Base-by-base conservation (phyloP, 1,284 basidiomycete genomes). In the Irpex sp. region DNA sequence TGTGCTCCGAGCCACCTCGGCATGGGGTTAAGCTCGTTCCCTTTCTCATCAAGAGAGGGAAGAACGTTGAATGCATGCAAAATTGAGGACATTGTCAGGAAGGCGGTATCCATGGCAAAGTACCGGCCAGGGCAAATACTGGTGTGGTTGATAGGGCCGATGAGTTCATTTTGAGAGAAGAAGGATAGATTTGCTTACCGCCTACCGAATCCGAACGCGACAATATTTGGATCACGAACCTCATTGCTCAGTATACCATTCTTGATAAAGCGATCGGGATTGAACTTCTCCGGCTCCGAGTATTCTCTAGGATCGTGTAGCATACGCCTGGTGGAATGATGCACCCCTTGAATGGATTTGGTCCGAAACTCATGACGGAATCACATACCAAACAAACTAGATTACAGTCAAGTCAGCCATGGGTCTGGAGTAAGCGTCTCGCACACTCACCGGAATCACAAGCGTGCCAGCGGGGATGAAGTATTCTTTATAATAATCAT, bases 11-110 rank as follows among this genome's bases (percentile, higher is more conserved):
- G 56, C 28, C 21, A 36, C 21, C 37, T 21, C 36, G 47, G 48
- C 14, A 23, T 48, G 6, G 58, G 58, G n/a, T 42, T 14, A 6
- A 23, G 14, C 16, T 18, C 12, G 14, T 23, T 53, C 19, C 53
- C 54, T 10, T 60, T 9, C 19, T 51, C 58, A 12, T 71, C 71
- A 18, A 71, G 39, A 6, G 67, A 65, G 12, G 71, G 73, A 18
- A 68, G 62, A 36, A 77, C 73, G 54, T 75, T 68, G 61, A 78
- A 78, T 0, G 68, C 73, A 74, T 76, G 77, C 1, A 76, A 65
- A 5, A 80, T 70, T 3, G 74, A 69, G 0, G 76, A 69, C n/a
- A 78, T 66, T 63, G 73, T 73, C 61, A 80, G 75, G 56, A 74
- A 76, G 12, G 77, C 36, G 1, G 74, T 76, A 62, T 77, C 77